Evolutionary conservation across 1,284 basidiomycete species (phyloP).

Genomic region (Apiotrichum akiyoshidainum): DNA sequence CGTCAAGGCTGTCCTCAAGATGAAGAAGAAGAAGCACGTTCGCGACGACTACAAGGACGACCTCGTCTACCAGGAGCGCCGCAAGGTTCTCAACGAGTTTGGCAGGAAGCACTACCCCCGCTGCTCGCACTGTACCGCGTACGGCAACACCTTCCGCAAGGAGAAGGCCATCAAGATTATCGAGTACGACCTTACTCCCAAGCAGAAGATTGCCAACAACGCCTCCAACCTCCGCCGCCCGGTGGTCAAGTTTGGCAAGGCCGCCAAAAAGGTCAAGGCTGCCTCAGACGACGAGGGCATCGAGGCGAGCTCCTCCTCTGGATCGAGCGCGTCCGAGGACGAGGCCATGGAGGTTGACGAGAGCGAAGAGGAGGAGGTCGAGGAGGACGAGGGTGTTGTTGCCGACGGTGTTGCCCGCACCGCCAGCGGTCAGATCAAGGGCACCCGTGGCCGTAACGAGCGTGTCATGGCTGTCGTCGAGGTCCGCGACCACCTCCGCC

Average conservation of each 20-base stretch:
- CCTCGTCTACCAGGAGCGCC: constrained; percentile 82
- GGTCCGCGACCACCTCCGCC: constrained; percentile 86
- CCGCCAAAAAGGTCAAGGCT: constrained; percentile 49
- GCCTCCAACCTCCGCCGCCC: constrained; percentile 52
- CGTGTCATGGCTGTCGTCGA: constrained; percentile 86
- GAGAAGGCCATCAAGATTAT: constrained; percentile 93
- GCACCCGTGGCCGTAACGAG: constrained; percentile 72
- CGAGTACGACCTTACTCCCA: constrained; percentile 79
- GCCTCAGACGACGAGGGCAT: constrained; percentile 45
- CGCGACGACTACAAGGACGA: constrained; percentile 86
- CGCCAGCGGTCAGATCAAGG: constrained; percentile 75
- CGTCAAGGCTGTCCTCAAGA: constrained; percentile 63
- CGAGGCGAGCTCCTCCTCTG: constrained; percentile 32
- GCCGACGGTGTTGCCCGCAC: constrained; percentile 57
- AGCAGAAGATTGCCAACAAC: constrained; percentile 69
- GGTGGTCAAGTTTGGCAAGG: constrained; percentile 47
- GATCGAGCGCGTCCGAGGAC: constrained; percentile 54
- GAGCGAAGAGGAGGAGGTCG: constrained; percentile 54
- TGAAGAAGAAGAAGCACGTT: constrained; percentile 57
- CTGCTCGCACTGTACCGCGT: constrained; percentile 79
- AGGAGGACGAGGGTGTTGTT: constrained; percentile 38
- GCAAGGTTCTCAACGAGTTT: constrained; percentile 78
- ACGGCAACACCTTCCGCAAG: constrained; percentile 69
- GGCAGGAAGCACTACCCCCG: constrained; percentile 62
- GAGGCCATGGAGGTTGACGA: constrained; percentile 45